Percentiles rank a stretch among this genome's conserved stretches.
These are phyloP conservation scores for Camellia sinensis DNA, from an alignment of 148 eudicot species.

Conservation along the genomic window DNA sequence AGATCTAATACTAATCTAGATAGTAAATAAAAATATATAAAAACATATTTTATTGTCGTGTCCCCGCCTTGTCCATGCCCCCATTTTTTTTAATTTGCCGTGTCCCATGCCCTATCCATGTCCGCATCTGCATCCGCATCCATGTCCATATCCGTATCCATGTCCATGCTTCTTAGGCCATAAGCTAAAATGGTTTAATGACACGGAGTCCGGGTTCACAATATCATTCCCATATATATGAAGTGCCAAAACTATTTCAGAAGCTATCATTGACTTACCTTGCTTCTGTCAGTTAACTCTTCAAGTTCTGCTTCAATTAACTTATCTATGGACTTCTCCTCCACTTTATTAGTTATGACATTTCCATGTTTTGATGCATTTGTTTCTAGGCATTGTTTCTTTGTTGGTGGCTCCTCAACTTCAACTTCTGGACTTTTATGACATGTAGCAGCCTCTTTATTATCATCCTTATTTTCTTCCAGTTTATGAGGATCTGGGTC, in stretches of 20 bases:
- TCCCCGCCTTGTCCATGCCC: no score
- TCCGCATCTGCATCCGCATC: no score
- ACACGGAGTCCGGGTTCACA: neutral
- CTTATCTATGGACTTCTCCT: conserved; percentile 73
- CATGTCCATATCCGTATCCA: no score
- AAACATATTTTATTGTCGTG: no score
- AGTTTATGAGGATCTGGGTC: conserved; percentile 18
- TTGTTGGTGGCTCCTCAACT: conserved; percentile 49
- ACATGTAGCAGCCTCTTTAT: conserved; percentile 23
- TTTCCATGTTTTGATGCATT: conserved; percentile 27
- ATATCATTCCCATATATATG: neutral
- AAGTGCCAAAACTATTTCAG: neutral
- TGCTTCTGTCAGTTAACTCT: conserved; percentile 76
- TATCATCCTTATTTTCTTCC: conserved; percentile 22
- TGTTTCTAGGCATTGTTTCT: conserved; percentile 53
- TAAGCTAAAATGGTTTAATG: neutral
- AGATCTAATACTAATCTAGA: no score
- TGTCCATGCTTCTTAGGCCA: neutral
- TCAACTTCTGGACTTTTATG: conserved; percentile 24
- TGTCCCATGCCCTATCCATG: no score
- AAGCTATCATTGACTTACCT: conserved; percentile 47
- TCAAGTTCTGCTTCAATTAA: conserved; percentile 86
- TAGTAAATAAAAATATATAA: no score
- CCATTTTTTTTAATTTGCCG: no score
- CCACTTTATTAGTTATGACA: conserved; percentile 28